These are phyloP conservation scores for Ceratopteris richardii DNA, from an alignment of 75 land plant genomes.

Conservation along the genomic window DNA sequence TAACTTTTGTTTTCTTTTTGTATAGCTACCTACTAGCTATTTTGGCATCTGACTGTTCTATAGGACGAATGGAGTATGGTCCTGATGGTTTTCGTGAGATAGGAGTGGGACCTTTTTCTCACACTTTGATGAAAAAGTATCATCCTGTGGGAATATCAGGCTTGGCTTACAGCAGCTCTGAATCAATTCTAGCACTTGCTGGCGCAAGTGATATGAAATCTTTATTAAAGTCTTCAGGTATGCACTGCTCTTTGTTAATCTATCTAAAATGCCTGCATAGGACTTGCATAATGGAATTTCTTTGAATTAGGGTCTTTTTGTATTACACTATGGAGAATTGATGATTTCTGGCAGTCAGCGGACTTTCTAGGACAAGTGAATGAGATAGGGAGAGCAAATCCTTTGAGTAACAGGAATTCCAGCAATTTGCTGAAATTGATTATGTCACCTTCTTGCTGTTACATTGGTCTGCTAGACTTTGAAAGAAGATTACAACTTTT, in stretches of 20 bases:
- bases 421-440: slow-evolving; percentile 27
- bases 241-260: background rate
- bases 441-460: slow-evolving; percentile 41
- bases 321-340: slow-evolving; percentile 42
- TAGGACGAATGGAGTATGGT: slow-evolving; percentile 38
- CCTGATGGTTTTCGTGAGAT: slow-evolving; percentile 19
- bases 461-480: slow-evolving; percentile 45
- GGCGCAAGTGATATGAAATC: slow-evolving; percentile 12
- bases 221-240: slow-evolving; percentile 9
- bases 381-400: slow-evolving; percentile 21
- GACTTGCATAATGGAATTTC: background rate
- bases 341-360: slow-evolving; percentile 16
- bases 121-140: slow-evolving; percentile 17
- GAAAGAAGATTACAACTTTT: slow-evolving; percentile 32
- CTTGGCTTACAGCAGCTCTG: slow-evolving; percentile 32
- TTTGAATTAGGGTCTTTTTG: slow-evolving; percentile 27
- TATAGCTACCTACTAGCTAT: slow-evolving; percentile 41
- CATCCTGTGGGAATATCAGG: slow-evolving; percentile 36
- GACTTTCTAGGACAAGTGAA: slow-evolving; percentile 10
- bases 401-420: slow-evolving; percentile 9
- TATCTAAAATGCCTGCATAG: background rate
- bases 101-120: background rate
- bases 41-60: slow-evolving; percentile 52
- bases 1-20: background rate
- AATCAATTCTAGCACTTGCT: slow-evolving; percentile 41